phyloP scores from a whole-genome alignment of 2,329 filamentous ascomycete species.

The Colletotrichum tropicicola region DNA sequence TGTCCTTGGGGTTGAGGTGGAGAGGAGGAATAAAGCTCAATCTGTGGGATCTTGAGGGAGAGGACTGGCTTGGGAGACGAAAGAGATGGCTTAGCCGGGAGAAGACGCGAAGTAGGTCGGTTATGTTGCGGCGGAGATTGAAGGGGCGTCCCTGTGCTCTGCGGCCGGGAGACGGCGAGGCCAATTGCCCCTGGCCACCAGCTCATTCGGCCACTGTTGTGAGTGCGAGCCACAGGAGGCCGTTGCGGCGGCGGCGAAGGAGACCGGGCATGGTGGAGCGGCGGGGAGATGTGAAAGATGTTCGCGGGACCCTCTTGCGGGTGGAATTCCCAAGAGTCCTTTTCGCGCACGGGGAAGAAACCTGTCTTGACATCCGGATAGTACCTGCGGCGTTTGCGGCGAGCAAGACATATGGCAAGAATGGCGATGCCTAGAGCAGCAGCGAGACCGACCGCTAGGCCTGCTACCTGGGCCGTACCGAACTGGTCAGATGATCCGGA shows the following conservation, averaged over 20 bases:
- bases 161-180: slow-evolving; percentile 50
- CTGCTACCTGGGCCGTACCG: slow-evolving; percentile 27
- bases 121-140: slow-evolving; percentile 34
- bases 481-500: slow-evolving; percentile 16
- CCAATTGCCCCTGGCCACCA: slow-evolving; percentile 51
- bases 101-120: slow-evolving; percentile 48
- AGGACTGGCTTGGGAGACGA: slow-evolving; percentile 51
- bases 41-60: slow-evolving; percentile 46
- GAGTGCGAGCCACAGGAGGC: slow-evolving; percentile 13
- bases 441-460: slow-evolving; percentile 28
- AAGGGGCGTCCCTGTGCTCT: slow-evolving; percentile 33
- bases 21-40: slow-evolving; percentile 9
- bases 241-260: slow-evolving; percentile 30
- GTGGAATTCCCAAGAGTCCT: slow-evolving; percentile 45
- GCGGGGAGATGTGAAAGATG: slow-evolving; percentile 53
- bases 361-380: slow-evolving; percentile 47
- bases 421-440: slow-evolving; percentile 50
- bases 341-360: slow-evolving; percentile 47
- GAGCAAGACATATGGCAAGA: slow-evolving; percentile 54
- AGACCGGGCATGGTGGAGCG: slow-evolving; percentile 41
- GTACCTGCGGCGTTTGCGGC: slow-evolving; percentile 50
- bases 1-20: slow-evolving; percentile 20
- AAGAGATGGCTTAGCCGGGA: slow-evolving; percentile 48
- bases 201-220: slow-evolving; percentile 33
- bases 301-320: slow-evolving; percentile 27